These are phyloP conservation scores for Aspergillus baeticus DNA, from an alignment of 495 filamentous ascomycete species.

Conservation along the genomic window DNA sequence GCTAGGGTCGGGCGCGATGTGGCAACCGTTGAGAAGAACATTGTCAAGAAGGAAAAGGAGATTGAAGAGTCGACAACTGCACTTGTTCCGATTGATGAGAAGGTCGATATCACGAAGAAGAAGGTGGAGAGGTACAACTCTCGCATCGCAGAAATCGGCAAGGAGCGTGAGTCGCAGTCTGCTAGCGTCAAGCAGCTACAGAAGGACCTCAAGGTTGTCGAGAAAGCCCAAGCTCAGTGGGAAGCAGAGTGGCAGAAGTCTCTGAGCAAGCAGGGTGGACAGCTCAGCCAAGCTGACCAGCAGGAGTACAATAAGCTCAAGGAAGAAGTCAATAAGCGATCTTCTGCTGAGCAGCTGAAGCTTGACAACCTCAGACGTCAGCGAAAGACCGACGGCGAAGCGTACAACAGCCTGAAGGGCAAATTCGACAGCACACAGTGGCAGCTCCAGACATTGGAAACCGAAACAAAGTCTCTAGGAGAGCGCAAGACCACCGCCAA, in stretches of 20 bases:
- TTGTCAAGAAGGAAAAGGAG: constrained; percentile 83
- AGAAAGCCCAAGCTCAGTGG: constrained; percentile 88
- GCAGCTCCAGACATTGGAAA: constrained; percentile 68
- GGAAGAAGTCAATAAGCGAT: constrained; percentile 81
- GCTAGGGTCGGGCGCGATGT: constrained; percentile 77
- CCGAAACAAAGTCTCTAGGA: constrained; percentile 66
- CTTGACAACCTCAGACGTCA: constrained; percentile 82
- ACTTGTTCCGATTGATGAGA: constrained; percentile 87
- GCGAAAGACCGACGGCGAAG: constrained; percentile 84
- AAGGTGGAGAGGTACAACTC: constrained; percentile 65
- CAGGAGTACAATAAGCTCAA: constrained; percentile 87
- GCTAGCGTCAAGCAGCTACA: constrained; percentile 65
- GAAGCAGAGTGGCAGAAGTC: constrained; percentile 81
- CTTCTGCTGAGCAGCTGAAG: constrained; percentile 76
- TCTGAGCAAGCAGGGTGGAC: constrained; percentile 79
- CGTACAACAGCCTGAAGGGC: constrained; percentile 77
- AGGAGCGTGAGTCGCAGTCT: constrained; percentile 71
- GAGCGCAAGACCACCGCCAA: constrained; percentile 63
- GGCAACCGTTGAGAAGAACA: constrained; percentile 74
- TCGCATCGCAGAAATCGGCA: constrained; percentile 66
- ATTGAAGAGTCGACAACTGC: constrained; percentile 83
- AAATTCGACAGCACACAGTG: constrained; percentile 79
- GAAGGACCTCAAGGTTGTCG: constrained; percentile 77
- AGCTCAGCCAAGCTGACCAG: constrained; percentile 80
- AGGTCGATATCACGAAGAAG: constrained; percentile 75